phyloP scores from a whole-genome alignment of 805 yeast genomes.

The Tetrapisispora arboricola region DNA sequence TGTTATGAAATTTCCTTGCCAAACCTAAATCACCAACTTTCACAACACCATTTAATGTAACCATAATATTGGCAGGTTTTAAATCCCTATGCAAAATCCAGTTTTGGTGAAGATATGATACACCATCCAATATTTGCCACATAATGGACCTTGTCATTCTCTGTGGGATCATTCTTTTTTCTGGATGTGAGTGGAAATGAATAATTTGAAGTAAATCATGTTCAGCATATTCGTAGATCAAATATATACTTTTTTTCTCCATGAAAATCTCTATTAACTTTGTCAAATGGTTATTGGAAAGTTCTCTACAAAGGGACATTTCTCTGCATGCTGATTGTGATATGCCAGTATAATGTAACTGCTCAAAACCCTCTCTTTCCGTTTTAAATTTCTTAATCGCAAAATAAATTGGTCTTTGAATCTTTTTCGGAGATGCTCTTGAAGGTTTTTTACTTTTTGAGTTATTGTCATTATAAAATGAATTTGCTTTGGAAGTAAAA shows the following conservation, averaged over 20 bases:
- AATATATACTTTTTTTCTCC: slow-evolving; percentile 82
- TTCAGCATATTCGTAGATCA: slow-evolving; percentile 95
- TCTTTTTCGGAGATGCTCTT: slow-evolving; percentile 2
- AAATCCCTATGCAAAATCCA: slow-evolving; percentile 95
- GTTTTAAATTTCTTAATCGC: slow-evolving; percentile 95
- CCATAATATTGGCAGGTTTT: slow-evolving; percentile 98
- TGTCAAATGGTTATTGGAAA: slow-evolving; percentile 70
- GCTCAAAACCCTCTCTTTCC: slow-evolving; percentile 79
- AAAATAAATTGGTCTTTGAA: slow-evolving; percentile 32
- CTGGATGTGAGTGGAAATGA: slow-evolving; percentile 90
- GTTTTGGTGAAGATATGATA: slow-evolving; percentile 83
- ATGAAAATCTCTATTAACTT: slow-evolving; percentile 71
- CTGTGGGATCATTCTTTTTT: slow-evolving; percentile 66
- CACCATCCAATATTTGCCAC: slow-evolving; percentile 91
- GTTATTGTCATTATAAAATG: not conserved
- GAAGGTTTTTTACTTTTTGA: not conserved
- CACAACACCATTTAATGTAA: slow-evolving; percentile 76
- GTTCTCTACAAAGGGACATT: slow-evolving; percentile 87
- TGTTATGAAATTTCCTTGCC: slow-evolving; percentile 79
- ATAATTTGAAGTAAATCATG: slow-evolving; percentile 91
- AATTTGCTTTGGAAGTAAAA: not conserved
- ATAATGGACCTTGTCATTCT: slow-evolving; percentile 70
- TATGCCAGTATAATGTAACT: slow-evolving; percentile 83
- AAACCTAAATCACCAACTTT: slow-evolving; percentile 93
- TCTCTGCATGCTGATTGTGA: slow-evolving; percentile 95